Evolutionary conservation across 805 yeast genomes (phyloP), one percentile per base, ranked within the genome.

Genomic region (Saturnispora besseyi): DNA sequence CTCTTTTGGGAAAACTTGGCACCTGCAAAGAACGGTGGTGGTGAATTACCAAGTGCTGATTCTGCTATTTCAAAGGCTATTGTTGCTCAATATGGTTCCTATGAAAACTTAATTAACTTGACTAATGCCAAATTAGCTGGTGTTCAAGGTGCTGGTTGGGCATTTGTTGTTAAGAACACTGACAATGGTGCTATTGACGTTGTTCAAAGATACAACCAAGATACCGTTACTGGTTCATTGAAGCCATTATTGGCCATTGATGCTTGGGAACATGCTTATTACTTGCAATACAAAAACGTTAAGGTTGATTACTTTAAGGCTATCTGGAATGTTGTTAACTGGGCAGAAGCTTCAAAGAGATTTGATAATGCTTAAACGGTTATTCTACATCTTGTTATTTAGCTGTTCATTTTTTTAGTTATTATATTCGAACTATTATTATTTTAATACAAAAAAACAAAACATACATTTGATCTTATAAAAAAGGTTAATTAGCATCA

Each of bases 191-290:
- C 82, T 45, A 66, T 88, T 59, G 95, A 86, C 56, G 84, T 88
- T 50, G 83, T 87, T 50, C 85, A 86, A 66, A 84, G 87, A 58
- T 73, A 79, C 58, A 88, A 88, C 75, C 96, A 88, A 71, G 96
- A 88, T 69, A 85, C 93, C 15, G 88, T 85, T 38, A 72, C 81
- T 45, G 86, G 87, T 45, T 65, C 78, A 9, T 75, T 79, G 65
- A 72, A 77, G 44, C 95, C 96, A 42, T 70, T 89, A 61, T 76
- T 89, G 50, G 96, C 96, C 49, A 85, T 88, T 64, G 96, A 88
- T 61, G 95, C 96, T 53, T 88, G 96, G 96, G 96, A 88, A 71
- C 96, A 88, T 64, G 96, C 96, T 49, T 88, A 88, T 76, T 88
- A 88, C 77, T 76, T 89, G 69, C 96, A 88, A 70, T 88, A 88